Conservation (phyloP, 2,329 filamentous ascomycete genomes). For the Alternaria solani region DNA sequence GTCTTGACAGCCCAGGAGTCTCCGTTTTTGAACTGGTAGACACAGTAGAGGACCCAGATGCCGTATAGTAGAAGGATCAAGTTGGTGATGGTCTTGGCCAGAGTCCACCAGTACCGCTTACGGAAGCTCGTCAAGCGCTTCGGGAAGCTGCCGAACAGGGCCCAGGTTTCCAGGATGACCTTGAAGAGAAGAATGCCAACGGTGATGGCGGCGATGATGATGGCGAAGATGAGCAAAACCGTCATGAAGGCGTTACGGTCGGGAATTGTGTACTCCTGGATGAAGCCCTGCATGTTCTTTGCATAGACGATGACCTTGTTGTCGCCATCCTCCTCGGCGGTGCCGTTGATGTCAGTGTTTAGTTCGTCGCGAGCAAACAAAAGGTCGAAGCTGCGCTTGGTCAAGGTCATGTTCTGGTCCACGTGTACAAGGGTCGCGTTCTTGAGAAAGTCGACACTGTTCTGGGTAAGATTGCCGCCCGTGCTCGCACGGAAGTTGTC, state of each 20-base stretch:
- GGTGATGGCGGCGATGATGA: conserved; percentile 82
- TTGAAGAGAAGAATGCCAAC: conserved; percentile 90
- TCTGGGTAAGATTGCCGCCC: conserved; percentile 84
- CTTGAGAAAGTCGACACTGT: conserved; percentile 76
- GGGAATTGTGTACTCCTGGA: conserved; percentile 84
- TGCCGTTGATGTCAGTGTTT: conserved; percentile 42
- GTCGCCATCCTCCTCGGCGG: conserved; percentile 51
- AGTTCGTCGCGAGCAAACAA: conserved; percentile 64
- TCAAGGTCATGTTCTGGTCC: conserved; percentile 63
- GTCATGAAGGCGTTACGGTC: conserved; percentile 96
- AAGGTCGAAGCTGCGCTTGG: conserved; percentile 61
- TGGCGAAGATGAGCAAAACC: conserved; percentile 85
- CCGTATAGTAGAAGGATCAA: conserved; percentile 92
- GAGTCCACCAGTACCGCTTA: conserved; percentile 93
- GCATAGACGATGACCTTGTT: conserved; percentile 65
- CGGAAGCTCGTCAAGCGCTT: conserved; percentile 82
- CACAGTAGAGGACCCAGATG: conserved; percentile 93
- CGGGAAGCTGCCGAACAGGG: conserved; percentile 87
- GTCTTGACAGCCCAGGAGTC: conserved; percentile 93
- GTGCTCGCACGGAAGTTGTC: conserved; percentile 82
- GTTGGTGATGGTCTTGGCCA: conserved; percentile 87
- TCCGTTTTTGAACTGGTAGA: conserved; percentile 92
- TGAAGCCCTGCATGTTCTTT: conserved; percentile 80
- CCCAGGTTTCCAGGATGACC: conserved; percentile 88
- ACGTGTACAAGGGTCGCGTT: conserved; percentile 79